Percentiles rank a stretch among this genome's conserved stretches.
Evolutionary conservation across 305 asterid species (phyloP).

Genomic region (Fraxinus platypoda): DNA sequence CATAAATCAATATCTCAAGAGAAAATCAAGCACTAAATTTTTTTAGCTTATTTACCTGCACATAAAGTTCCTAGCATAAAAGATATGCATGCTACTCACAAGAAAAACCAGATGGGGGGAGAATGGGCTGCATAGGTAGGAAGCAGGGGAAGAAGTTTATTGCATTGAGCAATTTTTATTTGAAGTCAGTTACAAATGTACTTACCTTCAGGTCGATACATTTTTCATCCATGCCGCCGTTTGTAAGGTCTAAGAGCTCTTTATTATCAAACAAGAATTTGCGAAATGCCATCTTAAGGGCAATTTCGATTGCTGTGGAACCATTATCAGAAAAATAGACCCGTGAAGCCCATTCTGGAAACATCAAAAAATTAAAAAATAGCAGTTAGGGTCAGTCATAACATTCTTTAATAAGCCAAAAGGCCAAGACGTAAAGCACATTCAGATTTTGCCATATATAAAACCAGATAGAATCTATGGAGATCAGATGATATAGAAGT

Average conservation of each 20-base stretch:
- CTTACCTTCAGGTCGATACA: constrained; percentile 71
- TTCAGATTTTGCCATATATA: background rate
- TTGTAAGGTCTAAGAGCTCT: constrained; percentile 36
- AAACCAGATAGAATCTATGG: background rate
- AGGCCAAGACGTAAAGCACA: background rate
- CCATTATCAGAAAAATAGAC: constrained; percentile 94
- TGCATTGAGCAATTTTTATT: constrained; percentile 12
- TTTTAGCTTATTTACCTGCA: background rate
- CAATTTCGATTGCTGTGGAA: constrained; percentile 96
- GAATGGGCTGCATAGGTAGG: background rate
- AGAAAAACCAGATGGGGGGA: background rate
- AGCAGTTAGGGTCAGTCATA: constrained; percentile 9
- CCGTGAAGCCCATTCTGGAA: constrained; percentile 91
- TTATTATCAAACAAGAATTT: constrained; percentile 74
- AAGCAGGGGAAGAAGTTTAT: background rate
- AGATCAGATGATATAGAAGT: background rate
- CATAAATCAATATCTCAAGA: background rate
- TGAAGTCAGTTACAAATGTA: constrained; percentile 14
- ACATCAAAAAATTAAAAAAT: constrained; percentile 8
- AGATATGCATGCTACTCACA: background rate
- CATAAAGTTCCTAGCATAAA: background rate
- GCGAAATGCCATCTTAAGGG: constrained; percentile 97
- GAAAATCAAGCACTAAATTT: background rate
- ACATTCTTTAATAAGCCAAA: constrained; percentile 16
- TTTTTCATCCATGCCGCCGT: constrained; percentile 33